Evolutionary conservation across 257 asterid species (phyloP).

Genomic region (Hygrophila difformis): DNA sequence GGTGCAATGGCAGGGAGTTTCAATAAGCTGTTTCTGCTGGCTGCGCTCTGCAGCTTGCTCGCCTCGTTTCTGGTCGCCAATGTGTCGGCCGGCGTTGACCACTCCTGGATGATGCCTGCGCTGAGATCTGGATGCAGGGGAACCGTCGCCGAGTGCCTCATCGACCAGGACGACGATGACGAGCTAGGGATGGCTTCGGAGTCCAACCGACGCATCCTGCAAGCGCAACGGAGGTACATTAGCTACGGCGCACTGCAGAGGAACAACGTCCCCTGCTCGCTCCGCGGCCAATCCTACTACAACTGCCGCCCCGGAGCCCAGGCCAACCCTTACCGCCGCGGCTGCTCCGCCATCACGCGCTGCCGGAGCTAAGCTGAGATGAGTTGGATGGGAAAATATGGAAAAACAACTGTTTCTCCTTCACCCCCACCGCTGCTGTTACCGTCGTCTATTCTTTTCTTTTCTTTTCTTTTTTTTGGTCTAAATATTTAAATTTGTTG

Average conservation of each 20-base stretch:
- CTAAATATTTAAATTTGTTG: slow-evolving; percentile 8
- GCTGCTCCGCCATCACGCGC: slow-evolving; percentile 79
- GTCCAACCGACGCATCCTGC: slow-evolving; percentile 65
- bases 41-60: slow-evolving; percentile 24
- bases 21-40: slow-evolving; percentile 13
- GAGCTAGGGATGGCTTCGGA: slow-evolving; percentile 74
- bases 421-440: too few relatives aligned
- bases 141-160: slow-evolving; percentile 38
- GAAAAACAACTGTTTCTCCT: too few relatives aligned
- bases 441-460: background rate
- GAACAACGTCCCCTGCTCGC: slow-evolving; percentile 77
- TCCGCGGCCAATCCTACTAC: slow-evolving; percentile 77
- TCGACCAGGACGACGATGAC: slow-evolving; percentile 26
- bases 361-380: slow-evolving; percentile 68
- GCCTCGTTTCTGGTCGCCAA: slow-evolving; percentile 14
- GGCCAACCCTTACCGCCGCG: slow-evolving; percentile 70
- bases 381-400: too few relatives aligned
- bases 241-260: slow-evolving; percentile 88
- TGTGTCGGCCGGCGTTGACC: slow-evolving; percentile 32
- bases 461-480: background rate
- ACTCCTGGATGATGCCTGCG: slow-evolving; percentile 35
- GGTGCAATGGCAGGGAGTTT: slow-evolving; percentile 20
- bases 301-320: slow-evolving; percentile 85
- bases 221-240: slow-evolving; percentile 41
- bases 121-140: slow-evolving; percentile 46